Percentiles rank a stretch among this genome's conserved stretches.
Evolutionary conservation across 1,284 basidiomycete species (phyloP).

Genomic region (Takashimella koratensis): DNA sequence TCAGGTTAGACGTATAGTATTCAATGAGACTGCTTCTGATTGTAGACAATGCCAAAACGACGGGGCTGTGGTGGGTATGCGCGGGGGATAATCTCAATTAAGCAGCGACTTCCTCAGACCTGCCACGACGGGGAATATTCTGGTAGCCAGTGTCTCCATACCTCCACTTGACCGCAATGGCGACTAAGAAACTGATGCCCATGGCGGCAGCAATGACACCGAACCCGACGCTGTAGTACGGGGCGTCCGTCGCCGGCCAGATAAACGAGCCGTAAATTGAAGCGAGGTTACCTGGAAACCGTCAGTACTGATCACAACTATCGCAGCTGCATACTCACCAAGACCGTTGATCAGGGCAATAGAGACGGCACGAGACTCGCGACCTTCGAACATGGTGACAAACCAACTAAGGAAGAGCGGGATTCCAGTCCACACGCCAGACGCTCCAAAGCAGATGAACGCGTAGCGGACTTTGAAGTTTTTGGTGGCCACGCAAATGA

Average conservation of each 20-base stretch:
- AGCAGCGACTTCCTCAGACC: no score
- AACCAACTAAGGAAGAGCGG: slow-evolving; percentile 21
- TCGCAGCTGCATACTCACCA: not conserved
- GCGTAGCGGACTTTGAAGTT: slow-evolving; percentile 19
- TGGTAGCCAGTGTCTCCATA: slow-evolving; percentile 37
- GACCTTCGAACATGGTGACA: slow-evolving; percentile 16
- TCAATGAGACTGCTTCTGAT: no score
- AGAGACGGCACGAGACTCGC: slow-evolving; percentile 20
- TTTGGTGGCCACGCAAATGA: slow-evolving; percentile 2
- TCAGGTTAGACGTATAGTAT: no score
- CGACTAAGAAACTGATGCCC: slow-evolving; percentile 22
- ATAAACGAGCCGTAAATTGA: slow-evolving; percentile 24
- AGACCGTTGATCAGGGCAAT: slow-evolving; percentile 22
- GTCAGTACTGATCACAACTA: not conserved
- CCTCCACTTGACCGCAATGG: slow-evolving; percentile 23
- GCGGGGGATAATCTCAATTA: no score
- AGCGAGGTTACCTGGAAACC: slow-evolving; percentile 8
- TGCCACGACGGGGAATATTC: no score
- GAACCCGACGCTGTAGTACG: slow-evolving; percentile 17
- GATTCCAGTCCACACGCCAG: slow-evolving; percentile 20
- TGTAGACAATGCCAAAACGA: no score
- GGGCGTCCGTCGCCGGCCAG: slow-evolving; percentile 17
- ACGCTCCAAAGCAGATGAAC: slow-evolving; percentile 22
- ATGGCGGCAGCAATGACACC: slow-evolving; percentile 32
- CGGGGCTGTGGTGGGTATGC: no score